Base-by-base conservation (phyloP, 257 asterid genomes). In the Anisodus acutangulus region DNA sequence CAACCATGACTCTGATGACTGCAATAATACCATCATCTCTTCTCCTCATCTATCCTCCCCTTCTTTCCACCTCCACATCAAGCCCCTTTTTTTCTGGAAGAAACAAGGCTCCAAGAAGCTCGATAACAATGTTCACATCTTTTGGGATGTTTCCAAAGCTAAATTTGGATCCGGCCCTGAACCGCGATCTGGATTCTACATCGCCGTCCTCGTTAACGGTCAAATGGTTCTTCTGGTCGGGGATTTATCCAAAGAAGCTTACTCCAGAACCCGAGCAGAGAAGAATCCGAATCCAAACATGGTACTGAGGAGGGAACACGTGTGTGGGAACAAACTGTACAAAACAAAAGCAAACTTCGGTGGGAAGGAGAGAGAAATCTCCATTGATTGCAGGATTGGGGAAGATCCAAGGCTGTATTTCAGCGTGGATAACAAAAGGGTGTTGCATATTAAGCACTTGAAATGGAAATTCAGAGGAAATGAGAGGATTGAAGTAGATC, bases 381-480 rank as follows among this genome's bases (percentile, higher is more conserved):
- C 90, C 0, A 86, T 92, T 53, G 94, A 92, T 39, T 92, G 94
- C 71, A 72, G 86, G 31, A 64, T 80, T 13, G 90, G 85, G 16
- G 83, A 81, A 19, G 91, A 90, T 60, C 90, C 94, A 15, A 86
- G 88, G 51, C 60, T 92, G 41, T 86, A 66, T 54, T 83, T 92
- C 13, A 58, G 78, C 37, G 69, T 92, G 8, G 93, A 88, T 79
- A 80, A 78, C 70, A 82, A 88, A 79, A 85, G 85, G 86, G 88
- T 85, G 12, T 60, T 92, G 74, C 88, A 90, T 74, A 87, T 92
- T 8, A 92, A 91, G 90, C 94, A 90, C 41, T 67, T 92, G 78
- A 92, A 88, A 31, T 92, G 95, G 95, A 92, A 92, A 76, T 92
- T 92, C 88, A 87, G 95, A 72, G 95, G 95, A n/a, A 92, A 89